Base-by-base conservation (phyloP, 345 rosid species). In the Populus deltoides region DNA sequence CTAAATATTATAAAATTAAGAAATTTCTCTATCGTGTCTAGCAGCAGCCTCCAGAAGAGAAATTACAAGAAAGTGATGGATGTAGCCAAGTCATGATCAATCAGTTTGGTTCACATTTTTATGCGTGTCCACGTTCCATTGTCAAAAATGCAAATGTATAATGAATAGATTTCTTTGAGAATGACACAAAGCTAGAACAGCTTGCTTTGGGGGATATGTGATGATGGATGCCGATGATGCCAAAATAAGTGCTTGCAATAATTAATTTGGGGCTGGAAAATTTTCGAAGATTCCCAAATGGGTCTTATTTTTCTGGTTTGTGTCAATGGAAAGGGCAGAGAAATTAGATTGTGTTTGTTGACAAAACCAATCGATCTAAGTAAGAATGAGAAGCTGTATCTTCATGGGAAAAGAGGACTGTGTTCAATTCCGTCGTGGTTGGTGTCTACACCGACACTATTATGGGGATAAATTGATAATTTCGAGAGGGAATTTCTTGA, bases 21-120 rank as follows among this genome's bases (percentile, higher is more conserved):
- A 57, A 7, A 55, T 47, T 47, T 57, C 11, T n/a, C 29, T 8
- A 69, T 69, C 27, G 53, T n/a, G 31, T 10, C 5, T 35, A 22
- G 17, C 6, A 49, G 79, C 82, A 76, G 76, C 71, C 81, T 77
- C 78, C 73, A 78, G 68, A 83, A 22, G 73, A 72, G 80, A 79
- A 79, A 77, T 77, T 83, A 33, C 80, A 69, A 27, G 63, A 59
- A 45, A 8, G 81, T 79, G 70, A 79, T 24, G 2, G 82, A 72
- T 71, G 38, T 66, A 17, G 38, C 68, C 78, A 13, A 22, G 41
- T 7, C 68, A 16, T 4, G 35, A 70, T 65, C 82, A 6, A 59
- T 25, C 24, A 33, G 33, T 38, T 15, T 16, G 68, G 67, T 8
- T 80, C 72, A 41, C 68, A 18, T 72, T 67, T 13, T 47, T 61